Percentiles rank a stretch among this genome's conserved stretches.
Evolutionary conservation across 345 rosid genomes (phyloP).

Genomic region (Xanthoceras sorbifolium): DNA sequence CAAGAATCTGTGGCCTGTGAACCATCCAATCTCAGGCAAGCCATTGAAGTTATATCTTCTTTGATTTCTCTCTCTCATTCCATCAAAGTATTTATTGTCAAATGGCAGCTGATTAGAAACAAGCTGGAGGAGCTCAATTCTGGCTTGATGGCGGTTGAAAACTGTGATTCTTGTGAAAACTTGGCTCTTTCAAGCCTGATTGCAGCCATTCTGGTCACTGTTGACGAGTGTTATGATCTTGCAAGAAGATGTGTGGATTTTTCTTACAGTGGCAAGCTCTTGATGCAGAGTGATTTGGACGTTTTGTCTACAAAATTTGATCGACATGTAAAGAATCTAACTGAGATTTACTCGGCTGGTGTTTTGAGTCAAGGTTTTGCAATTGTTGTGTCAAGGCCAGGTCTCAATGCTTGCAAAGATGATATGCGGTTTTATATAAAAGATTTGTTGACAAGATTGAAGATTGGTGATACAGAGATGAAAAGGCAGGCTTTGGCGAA

Average conservation of each 20-base stretch:
- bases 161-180: slow-evolving; percentile 54
- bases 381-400: slow-evolving; percentile 80
- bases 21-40: slow-evolving; percentile 40
- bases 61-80: slow-evolving; percentile 69
- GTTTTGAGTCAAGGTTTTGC: slow-evolving; percentile 67
- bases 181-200: slow-evolving; percentile 48
- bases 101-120: slow-evolving; percentile 77
- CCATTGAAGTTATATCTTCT: slow-evolving; percentile 61
- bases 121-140: slow-evolving; percentile 76
- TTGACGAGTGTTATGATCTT: slow-evolving; percentile 56
- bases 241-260: slow-evolving; percentile 72
- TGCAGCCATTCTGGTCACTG: slow-evolving; percentile 44
- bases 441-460: slow-evolving; percentile 89
- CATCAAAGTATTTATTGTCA: slow-evolving; percentile 63
- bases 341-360: slow-evolving; percentile 64
- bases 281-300: slow-evolving; percentile 97
- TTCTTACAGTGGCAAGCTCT: slow-evolving; percentile 82
- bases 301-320: slow-evolving; percentile 59
- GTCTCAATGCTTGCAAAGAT: slow-evolving; percentile 60
- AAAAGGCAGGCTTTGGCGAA: slow-evolving; percentile 73
- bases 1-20: slow-evolving; percentile 26
- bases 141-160: slow-evolving; percentile 50
- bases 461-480: slow-evolving; percentile 84
- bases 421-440: slow-evolving; percentile 80
- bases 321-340: slow-evolving; percentile 49